Evolutionary conservation across 495 filamentous ascomycete species (phyloP), one percentile per base, ranked within the genome.

Genomic region (Lepidopterella palustris): DNA sequence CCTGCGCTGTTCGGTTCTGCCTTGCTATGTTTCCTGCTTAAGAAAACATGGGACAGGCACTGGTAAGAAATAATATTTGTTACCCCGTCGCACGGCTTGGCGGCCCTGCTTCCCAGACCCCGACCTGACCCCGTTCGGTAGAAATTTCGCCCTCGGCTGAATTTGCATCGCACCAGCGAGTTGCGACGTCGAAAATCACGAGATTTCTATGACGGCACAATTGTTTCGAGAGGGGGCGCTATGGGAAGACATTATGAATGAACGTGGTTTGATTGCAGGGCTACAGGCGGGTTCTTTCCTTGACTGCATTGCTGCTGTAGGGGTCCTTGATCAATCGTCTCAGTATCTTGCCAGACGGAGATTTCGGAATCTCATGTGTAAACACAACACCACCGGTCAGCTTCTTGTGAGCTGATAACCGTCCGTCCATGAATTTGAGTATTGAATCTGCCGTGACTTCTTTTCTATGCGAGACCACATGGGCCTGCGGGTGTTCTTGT

Each of bases 301-400:
- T 42, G 2, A 42, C 20, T 20, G 1, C 20, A 15, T 2, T 42
- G 39, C 13, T 15, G 39, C 39, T 42, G 39, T 42, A 42, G 39
- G 39, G 39, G 39, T 57, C 54, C 39, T 20, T 57, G 4, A 57
- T 48, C 54, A 31, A 9, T n/a, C 54, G 35, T 24, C 54, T 57
- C 20, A 57, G 32, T n/a, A 48, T 57, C 54, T 57, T 57, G 15
- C 54, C 54, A 5, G 32, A 48, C 18, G 54, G 54, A 25, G 32
- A 48, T 26, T 32, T 45, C 31, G 54, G 54, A 31, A 57, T 57
- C 32, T 18, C 29, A 55, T 57, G 2, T 4, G 32, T 32, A 24
- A 57, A 31, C 40, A 48, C 54, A 25, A 57, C 29, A 2, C 54
- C 54, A 4, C 54, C 54, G 11, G n/a, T 48, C 21, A 57, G 40